A percentile compares a stretch with the other conserved stretches of the same genome.
phyloP scores from a whole-genome alignment of 148 eudicot species.

The Euryodendron excelsum region DNA sequence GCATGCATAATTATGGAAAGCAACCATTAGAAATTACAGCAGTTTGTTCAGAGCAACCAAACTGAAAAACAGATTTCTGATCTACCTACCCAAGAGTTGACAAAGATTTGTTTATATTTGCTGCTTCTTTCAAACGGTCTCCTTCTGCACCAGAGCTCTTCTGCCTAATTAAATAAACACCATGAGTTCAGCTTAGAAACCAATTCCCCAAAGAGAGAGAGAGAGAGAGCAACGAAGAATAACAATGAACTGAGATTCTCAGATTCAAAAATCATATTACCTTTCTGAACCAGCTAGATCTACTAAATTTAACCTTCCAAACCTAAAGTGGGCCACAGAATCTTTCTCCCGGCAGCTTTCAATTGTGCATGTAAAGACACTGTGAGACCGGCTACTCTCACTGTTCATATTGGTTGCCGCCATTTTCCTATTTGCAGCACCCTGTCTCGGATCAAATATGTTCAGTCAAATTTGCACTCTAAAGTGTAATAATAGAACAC shows the following conservation, averaged over 20 bases:
- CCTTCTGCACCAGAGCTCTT: slow-evolving; percentile 77
- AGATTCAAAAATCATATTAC: slow-evolving; percentile 21
- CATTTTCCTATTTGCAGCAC: slow-evolving; percentile 67
- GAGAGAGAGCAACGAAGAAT: neutral
- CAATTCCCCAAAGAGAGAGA: neutral
- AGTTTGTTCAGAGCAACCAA: neutral
- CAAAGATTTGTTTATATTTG: slow-evolving; percentile 63
- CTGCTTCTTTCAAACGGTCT: slow-evolving; percentile 70
- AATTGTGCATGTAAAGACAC: slow-evolving; percentile 68
- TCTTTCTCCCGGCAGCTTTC: slow-evolving; percentile 74
- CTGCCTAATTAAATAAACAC: slow-evolving; percentile 39
- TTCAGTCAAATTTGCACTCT: neutral
- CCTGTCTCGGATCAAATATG: slow-evolving; percentile 32
- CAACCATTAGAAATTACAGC: slow-evolving; percentile 5
- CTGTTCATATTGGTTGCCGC: slow-evolving; percentile 73
- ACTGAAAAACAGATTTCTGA: neutral
- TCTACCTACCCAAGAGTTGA: slow-evolving; percentile 61
- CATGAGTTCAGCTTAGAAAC: slow-evolving; percentile 8
- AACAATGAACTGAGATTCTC: slow-evolving; percentile 14
- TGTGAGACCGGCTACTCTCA: slow-evolving; percentile 74
- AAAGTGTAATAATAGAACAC: slow-evolving; percentile 5
- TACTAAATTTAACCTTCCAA: slow-evolving; percentile 64
- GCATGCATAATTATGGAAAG: slow-evolving; percentile 1
- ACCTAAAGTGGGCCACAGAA: slow-evolving; percentile 54
- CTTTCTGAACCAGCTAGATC: slow-evolving; percentile 80